Base-by-base conservation (phyloP, 345 rosid species). In the Populus deltoides region DNA sequence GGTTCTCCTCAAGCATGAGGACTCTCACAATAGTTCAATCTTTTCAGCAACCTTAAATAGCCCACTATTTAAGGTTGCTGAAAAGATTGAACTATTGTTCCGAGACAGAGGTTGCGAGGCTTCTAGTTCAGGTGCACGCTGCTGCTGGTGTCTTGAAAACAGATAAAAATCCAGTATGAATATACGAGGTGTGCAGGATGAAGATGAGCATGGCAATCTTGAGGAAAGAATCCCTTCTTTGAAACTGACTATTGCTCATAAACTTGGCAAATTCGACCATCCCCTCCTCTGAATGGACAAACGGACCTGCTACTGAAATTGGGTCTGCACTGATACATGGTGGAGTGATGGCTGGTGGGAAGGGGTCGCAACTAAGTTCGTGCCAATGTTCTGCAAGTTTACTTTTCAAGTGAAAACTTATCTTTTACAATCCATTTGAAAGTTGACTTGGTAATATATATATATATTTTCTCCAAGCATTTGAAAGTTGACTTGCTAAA, bases 271-370 rank as follows among this genome's bases (percentile, higher is more conserved):
- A 81, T 90, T 76, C 90, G 98, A 71, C 98, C 99, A 27, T 69
- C 82, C 49, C 94, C 95, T 77, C 85, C 86, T 72, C 25, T 24
- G 36, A 72, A 77, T 68, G 82, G 84, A n/a, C 73, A 74, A 72
- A 77, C 68, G 82, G 84, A 29, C 70, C 73, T 72, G 74, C 83
- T 70, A 77, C 79, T 72, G 83, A 73, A 71, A 55, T 92, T 62
- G 99, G 98, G 68, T 72, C 81, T 90, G 94, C 92, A 3, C 4
- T 31, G 33, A 31, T 31, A 3, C 33, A 31, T 93, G 99, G 97
- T 95, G 99, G 98, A 95, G 93, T 67, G 97, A 95, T 91, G 99
- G 98, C 77, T 95, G 98, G 99, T 96, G 99, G 97, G 99, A 96
- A 86, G 99, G 97, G 62, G 89, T 93, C 81, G 88, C 92, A 39